phyloP scores from a whole-genome alignment of 495 filamentous ascomycete species.

The Xanthoparmelia taractica region DNA sequence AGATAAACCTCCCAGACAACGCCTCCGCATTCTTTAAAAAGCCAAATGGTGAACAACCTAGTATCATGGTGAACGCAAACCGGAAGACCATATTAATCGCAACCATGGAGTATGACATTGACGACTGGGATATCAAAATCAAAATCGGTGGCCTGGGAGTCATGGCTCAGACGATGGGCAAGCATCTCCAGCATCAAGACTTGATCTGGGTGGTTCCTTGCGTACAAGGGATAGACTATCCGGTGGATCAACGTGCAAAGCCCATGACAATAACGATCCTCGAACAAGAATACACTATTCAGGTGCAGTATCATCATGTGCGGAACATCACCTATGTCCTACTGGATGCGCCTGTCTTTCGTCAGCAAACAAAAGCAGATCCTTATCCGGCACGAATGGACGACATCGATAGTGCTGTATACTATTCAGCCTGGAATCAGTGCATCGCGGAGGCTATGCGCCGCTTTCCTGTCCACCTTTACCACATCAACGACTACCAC shows the following conservation, averaged over 20 bases:
- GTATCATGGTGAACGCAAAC: slow-evolving; percentile 14
- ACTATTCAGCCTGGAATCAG: slow-evolving; percentile 58
- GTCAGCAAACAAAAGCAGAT: slow-evolving; percentile 38
- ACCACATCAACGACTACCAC: slow-evolving; percentile 79
- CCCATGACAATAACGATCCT: slow-evolving; percentile 41
- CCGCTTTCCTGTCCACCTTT: slow-evolving; percentile 57
- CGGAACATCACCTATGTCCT: slow-evolving; percentile 46
- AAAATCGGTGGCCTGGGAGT: slow-evolving; percentile 46
- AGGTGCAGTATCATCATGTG: slow-evolving; percentile 43
- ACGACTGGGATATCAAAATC: slow-evolving; percentile 44
- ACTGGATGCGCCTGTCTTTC: slow-evolving; percentile 42
- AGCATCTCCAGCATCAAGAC: slow-evolving; percentile 43
- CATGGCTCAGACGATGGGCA: slow-evolving; percentile 46
- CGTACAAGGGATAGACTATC: slow-evolving; percentile 45
- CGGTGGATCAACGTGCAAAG: slow-evolving; percentile 36
- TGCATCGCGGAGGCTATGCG: slow-evolving; percentile 53
- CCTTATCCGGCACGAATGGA: slow-evolving; percentile 44
- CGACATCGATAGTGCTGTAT: slow-evolving; percentile 51
- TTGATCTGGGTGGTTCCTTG: slow-evolving; percentile 48
- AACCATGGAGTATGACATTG: slow-evolving; percentile 47
- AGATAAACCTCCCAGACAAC: slow-evolving; percentile 13
- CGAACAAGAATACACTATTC: slow-evolving; percentile 34
- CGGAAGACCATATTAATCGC: slow-evolving; percentile 39
- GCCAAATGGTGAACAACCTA: slow-evolving; percentile 15
- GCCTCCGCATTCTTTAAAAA: slow-evolving; percentile 17